Conservation (phyloP, 2,329 filamentous ascomycete genomes). For the Ophiostoma piceae region DNA sequence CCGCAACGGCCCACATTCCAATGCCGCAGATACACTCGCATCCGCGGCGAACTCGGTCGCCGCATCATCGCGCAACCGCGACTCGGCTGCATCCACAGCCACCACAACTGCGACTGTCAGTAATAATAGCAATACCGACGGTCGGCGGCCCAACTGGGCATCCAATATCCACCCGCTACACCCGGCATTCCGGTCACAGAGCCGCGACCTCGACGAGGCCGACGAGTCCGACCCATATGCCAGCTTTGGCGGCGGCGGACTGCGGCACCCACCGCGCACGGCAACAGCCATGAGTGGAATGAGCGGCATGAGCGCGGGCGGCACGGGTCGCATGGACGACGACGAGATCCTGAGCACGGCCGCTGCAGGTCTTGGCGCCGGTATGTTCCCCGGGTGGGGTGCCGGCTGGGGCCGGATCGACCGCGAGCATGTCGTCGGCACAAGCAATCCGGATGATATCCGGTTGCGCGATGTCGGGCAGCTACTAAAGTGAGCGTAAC, state of each 20-base stretch:
- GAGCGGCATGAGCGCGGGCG: slow-evolving; percentile 5
- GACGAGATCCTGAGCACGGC: slow-evolving; percentile 4
- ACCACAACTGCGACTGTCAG: neutral
- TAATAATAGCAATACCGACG: neutral
- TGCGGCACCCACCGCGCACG: neutral
- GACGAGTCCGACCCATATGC: neutral
- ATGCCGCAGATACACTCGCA: neutral
- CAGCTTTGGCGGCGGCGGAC: neutral
- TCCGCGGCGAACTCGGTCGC: slow-evolving; percentile 2
- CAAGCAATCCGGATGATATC: slow-evolving; percentile 34
- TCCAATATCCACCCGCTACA: neutral
- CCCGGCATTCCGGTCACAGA: neutral
- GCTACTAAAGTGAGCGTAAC: slow-evolving; percentile 29
- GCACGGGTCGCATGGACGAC: slow-evolving; percentile 13
- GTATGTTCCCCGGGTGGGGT: slow-evolving; percentile 37
- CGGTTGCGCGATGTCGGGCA: slow-evolving; percentile 38
- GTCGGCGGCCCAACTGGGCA: neutral
- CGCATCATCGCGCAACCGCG: slow-evolving; percentile 16
- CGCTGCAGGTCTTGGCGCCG: slow-evolving; percentile 22
- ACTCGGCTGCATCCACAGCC: slow-evolving; percentile 19
- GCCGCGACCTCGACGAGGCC: neutral
- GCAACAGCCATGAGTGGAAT: slow-evolving; percentile 3
- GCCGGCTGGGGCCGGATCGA: slow-evolving; percentile 40
- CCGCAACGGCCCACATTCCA: neutral
- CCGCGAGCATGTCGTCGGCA: slow-evolving; percentile 29